Percentiles rank a stretch among this genome's conserved stretches.
These are phyloP conservation scores for Epichloe scottii DNA, from an alignment of 2,329 filamentous ascomycete species.

Conservation along the genomic window DNA sequence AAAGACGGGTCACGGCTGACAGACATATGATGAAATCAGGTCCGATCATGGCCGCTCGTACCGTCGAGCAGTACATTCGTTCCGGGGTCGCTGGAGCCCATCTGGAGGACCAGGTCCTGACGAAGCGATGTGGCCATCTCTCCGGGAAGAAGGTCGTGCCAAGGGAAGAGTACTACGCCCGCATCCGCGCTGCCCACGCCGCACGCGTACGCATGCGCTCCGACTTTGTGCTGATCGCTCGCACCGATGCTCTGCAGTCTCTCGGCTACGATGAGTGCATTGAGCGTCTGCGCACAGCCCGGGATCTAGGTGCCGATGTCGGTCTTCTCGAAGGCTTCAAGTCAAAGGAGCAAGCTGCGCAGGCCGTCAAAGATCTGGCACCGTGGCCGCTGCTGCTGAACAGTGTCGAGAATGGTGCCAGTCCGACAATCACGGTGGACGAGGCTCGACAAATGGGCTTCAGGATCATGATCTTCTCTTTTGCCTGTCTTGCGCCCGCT, in stretches of 20 bases:
- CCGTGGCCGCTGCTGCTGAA: slow-evolving; percentile 42
- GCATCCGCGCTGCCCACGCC: slow-evolving; percentile 43
- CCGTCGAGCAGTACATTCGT: slow-evolving; percentile 37
- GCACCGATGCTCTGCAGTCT: slow-evolving; percentile 47
- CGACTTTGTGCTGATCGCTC: slow-evolving; percentile 52
- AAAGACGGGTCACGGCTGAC: background rate
- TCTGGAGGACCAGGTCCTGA: slow-evolving; percentile 51
- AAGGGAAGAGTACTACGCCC: slow-evolving; percentile 33
- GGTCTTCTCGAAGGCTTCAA: slow-evolving; percentile 48
- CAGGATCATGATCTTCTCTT: slow-evolving; percentile 38
- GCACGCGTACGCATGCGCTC: slow-evolving; percentile 34
- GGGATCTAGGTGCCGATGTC: slow-evolving; percentile 44
- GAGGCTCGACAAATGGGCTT: slow-evolving; percentile 45
- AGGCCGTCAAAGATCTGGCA: slow-evolving; percentile 32
- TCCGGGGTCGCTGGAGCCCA: slow-evolving; percentile 47
- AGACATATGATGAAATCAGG: slow-evolving; percentile 12
- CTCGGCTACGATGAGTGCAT: slow-evolving; percentile 46
- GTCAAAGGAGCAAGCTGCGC: slow-evolving; percentile 34
- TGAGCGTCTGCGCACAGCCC: slow-evolving; percentile 34
- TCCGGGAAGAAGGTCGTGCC: slow-evolving; percentile 48
- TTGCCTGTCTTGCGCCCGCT: slow-evolving; percentile 32
- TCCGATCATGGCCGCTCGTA: slow-evolving; percentile 38
- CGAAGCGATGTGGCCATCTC: slow-evolving; percentile 54
- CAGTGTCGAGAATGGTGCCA: slow-evolving; percentile 43
- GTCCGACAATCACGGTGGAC: slow-evolving; percentile 37